Percentiles rank a stretch among this genome's conserved stretches.
phyloP scores from a whole-genome alignment of 2,329 filamentous ascomycete genomes.

The Pezicula neosporulosa region DNA sequence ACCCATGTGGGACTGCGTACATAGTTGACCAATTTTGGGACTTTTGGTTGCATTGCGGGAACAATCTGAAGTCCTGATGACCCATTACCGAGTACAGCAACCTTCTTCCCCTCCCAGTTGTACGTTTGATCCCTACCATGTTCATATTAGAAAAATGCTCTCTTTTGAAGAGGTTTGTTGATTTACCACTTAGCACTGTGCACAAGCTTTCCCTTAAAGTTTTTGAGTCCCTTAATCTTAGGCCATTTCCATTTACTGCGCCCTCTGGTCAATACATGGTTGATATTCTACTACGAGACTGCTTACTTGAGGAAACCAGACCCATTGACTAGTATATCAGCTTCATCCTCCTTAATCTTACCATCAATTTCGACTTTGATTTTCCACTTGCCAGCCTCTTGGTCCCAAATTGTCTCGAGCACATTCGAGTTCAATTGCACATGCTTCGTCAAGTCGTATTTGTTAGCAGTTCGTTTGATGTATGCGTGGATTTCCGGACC shows the following conservation, averaged over 20 bases:
- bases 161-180: not conserved
- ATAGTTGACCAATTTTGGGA: constrained; percentile 40
- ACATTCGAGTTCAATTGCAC: constrained; percentile 53
- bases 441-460: constrained; percentile 49
- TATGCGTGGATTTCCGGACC: constrained; percentile 56
- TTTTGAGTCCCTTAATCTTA: constrained; percentile 38
- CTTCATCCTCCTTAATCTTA: constrained; percentile 12
- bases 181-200: constrained; percentile 36
- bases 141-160: not conserved
- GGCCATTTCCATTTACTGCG: constrained; percentile 51
- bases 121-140: constrained; percentile 18
- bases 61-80: constrained; percentile 27
- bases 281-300: too few relatives aligned
- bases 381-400: constrained; percentile 43
- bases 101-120: constrained; percentile 22
- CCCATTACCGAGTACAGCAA: constrained; percentile 31
- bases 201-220: constrained; percentile 39
- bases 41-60: constrained; percentile 27
- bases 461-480: constrained; percentile 44
- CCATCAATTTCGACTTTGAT: constrained; percentile 38
- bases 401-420: constrained; percentile 49
- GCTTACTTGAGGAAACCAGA: constrained; percentile 28
- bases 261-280: constrained; percentile 44
- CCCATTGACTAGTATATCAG: constrained; percentile 6
- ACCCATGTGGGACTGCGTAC: constrained; percentile 47